These are phyloP conservation scores for Ophiognomonia clavigignenti-juglandacearum DNA, from an alignment of 2,329 filamentous ascomycete species.

Conservation along the genomic window DNA sequence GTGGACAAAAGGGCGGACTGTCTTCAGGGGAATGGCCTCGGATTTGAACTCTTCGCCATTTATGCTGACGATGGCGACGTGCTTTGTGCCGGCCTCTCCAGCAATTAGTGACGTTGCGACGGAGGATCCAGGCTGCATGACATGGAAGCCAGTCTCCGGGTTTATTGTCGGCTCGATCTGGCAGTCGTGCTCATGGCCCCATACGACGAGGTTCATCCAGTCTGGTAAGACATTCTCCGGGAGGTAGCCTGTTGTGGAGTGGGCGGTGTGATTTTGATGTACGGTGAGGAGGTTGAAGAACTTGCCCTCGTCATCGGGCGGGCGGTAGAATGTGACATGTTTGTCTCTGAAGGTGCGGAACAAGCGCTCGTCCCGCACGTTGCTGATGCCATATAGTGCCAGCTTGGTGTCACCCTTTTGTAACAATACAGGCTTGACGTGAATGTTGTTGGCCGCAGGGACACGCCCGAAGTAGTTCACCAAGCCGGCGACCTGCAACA, in stretches of 20 bases:
- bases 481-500: conserved; percentile 85
- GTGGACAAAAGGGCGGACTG: conserved; percentile 86
- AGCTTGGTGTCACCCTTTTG: conserved; percentile 93
- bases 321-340: conserved; percentile 90
- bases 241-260: conserved; percentile 88
- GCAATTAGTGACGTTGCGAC: conserved; percentile 88
- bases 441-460: conserved; percentile 88
- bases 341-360: conserved; percentile 90
- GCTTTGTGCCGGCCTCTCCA: conserved; percentile 85
- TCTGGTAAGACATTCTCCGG: conserved; percentile 90
- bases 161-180: conserved; percentile 80
- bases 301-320: conserved; percentile 71
- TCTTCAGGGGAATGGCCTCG: conserved; percentile 78
- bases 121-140: conserved; percentile 96
- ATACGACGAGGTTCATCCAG: conserved; percentile 87
- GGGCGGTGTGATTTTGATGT: conserved; percentile 92
- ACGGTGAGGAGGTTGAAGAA: conserved; percentile 97
- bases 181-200: conserved; percentile 96
- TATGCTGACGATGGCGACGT: conserved; percentile 80
- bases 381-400: conserved; percentile 89
- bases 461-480: conserved; percentile 95
- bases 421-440: conserved; percentile 83
- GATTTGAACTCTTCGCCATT: conserved; percentile 77
- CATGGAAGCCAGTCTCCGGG: conserved; percentile 82
- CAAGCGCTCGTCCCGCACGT: conserved; percentile 90